Conservation (phyloP, 2,329 filamentous ascomycete species). For the Penicillium sp. region DNA sequence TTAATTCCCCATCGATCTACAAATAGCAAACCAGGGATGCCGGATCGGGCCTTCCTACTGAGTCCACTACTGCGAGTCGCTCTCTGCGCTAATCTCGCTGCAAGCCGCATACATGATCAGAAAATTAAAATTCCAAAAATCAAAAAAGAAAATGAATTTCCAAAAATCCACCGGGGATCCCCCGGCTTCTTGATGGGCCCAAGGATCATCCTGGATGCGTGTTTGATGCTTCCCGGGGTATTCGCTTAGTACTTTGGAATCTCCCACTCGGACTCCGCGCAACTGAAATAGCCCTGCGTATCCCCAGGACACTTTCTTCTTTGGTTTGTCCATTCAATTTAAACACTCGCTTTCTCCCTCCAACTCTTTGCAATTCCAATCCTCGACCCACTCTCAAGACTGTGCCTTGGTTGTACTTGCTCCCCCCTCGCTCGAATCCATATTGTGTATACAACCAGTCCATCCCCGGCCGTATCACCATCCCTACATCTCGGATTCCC, state of each 20-base stretch:
- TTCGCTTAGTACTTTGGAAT: conserved; percentile 9
- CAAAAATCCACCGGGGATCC: conserved; percentile 10
- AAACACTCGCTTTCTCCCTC: conserved; percentile 5
- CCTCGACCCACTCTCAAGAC: conserved; percentile 1
- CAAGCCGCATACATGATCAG: background rate
- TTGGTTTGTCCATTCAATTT: conserved; percentile 7
- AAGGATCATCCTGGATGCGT: conserved; percentile 24
- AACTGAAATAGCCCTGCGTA: conserved; percentile 17
- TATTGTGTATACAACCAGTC: conserved; percentile 18
- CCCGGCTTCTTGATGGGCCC: conserved; percentile 14
- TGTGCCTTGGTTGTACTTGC: conserved; percentile 1
- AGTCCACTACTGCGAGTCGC: too few species aligned
- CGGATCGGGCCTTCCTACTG: conserved; percentile 12
- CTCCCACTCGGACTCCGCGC: background rate
- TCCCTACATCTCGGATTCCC: conserved; percentile 3
- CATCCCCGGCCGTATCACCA: conserved; percentile 15
- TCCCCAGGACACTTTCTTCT: conserved; percentile 2
- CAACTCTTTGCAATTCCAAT: background rate
- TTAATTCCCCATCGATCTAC: conserved; percentile 1
- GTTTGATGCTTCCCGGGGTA: conserved; percentile 2
- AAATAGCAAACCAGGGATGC: conserved; percentile 14
- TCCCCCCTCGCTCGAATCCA: conserved; percentile 5
- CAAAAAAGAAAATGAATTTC: background rate
- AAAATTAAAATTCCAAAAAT: background rate
- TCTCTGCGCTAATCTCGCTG: conserved; percentile 4